These are phyloP conservation scores for Yarrowia sp. DNA, from an alignment of 805 yeast species.

Conservation along the genomic window DNA sequence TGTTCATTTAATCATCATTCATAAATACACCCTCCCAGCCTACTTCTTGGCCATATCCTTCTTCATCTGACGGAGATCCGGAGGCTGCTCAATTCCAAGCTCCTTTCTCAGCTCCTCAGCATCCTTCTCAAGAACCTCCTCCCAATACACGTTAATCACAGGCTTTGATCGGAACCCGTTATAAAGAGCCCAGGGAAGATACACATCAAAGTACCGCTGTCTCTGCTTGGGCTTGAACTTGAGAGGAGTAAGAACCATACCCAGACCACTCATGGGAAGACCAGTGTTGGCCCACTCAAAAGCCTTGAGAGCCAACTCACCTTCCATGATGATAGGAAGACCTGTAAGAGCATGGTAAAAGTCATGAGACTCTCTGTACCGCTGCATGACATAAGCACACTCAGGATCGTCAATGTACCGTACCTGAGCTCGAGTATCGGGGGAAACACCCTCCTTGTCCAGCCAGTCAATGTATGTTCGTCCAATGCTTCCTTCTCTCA, in stretches of 20 bases:
- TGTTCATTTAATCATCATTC: not conserved
- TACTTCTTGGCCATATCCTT: constrained; percentile 20
- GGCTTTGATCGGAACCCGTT: constrained; percentile 73
- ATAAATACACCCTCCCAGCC: no score
- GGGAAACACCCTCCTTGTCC: constrained; percentile 81
- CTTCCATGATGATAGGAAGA: constrained; percentile 86
- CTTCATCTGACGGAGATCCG: constrained; percentile 63
- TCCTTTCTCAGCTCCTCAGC: constrained; percentile 67
- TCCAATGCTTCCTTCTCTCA: constrained; percentile 75
- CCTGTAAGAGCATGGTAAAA: constrained; percentile 92
- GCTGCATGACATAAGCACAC: constrained; percentile 85
- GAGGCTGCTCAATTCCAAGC: constrained; percentile 73
- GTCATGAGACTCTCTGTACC: constrained; percentile 96
- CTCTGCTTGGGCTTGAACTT: constrained; percentile 65
- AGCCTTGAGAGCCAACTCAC: constrained; percentile 92
- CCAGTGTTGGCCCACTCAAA: constrained; percentile 91
- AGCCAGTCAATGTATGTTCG: constrained; percentile 78
- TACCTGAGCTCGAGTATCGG: constrained; percentile 90
- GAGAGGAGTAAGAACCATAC: constrained; percentile 85
- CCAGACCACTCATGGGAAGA: constrained; percentile 92
- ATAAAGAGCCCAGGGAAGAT: constrained; percentile 82
- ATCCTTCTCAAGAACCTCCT: constrained; percentile 68
- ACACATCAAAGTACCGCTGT: constrained; percentile 60
- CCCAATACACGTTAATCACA: constrained; percentile 90
- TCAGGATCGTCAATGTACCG: constrained; percentile 85